A percentile compares a stretch with the other conserved stretches of the same genome.
Conservation (phyloP, 2,329 filamentous ascomycete species). For the Diaporthe sp. region DNA sequence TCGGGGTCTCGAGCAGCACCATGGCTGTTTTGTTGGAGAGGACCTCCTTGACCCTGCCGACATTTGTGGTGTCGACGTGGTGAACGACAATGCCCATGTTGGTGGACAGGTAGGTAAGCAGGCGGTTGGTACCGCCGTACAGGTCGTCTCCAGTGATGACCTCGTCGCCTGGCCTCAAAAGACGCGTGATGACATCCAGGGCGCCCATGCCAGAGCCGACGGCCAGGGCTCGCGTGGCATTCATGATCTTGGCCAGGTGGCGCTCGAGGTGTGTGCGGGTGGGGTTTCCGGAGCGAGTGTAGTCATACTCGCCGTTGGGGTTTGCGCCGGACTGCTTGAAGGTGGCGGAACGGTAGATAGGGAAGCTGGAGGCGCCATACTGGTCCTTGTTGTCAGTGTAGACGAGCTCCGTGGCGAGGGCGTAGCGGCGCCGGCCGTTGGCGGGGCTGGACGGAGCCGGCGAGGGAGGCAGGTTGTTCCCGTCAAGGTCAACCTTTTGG, state of each 20-base stretch:
- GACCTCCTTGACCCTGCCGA: slow-evolving; percentile 77
- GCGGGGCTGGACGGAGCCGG: slow-evolving; percentile 93
- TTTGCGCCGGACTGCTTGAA: slow-evolving; percentile 92
- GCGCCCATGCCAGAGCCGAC: slow-evolving; percentile 98
- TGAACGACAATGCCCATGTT: slow-evolving; percentile 94
- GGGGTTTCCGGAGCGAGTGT: slow-evolving; percentile 97
- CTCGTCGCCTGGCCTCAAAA: slow-evolving; percentile 93
- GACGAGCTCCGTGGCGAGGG: slow-evolving; percentile 94
- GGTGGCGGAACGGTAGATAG: slow-evolving; percentile 98
- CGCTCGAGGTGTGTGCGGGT: slow-evolving; percentile 96
- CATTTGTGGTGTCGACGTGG: slow-evolving; percentile 93
- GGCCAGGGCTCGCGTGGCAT: slow-evolving; percentile 88
- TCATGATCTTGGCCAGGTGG: slow-evolving; percentile 99
- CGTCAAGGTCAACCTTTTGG: slow-evolving; percentile 80
- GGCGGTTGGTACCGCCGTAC: slow-evolving; percentile 94
- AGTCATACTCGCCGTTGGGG: slow-evolving; percentile 94
- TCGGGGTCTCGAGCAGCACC: slow-evolving; percentile 96
- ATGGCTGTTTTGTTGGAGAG: slow-evolving; percentile 89
- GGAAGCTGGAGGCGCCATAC: slow-evolving; percentile 95
- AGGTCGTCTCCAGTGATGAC: slow-evolving; percentile 97
- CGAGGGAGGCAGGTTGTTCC: slow-evolving; percentile 89
- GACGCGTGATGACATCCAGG: slow-evolving; percentile 92
- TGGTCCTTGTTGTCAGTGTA: slow-evolving; percentile 97
- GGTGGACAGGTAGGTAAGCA: slow-evolving; percentile 91
- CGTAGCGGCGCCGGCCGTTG: slow-evolving; percentile 86